phyloP scores from a whole-genome alignment of 2,329 filamentous ascomycete genomes.

The Arthrobotrys musiformis region DNA sequence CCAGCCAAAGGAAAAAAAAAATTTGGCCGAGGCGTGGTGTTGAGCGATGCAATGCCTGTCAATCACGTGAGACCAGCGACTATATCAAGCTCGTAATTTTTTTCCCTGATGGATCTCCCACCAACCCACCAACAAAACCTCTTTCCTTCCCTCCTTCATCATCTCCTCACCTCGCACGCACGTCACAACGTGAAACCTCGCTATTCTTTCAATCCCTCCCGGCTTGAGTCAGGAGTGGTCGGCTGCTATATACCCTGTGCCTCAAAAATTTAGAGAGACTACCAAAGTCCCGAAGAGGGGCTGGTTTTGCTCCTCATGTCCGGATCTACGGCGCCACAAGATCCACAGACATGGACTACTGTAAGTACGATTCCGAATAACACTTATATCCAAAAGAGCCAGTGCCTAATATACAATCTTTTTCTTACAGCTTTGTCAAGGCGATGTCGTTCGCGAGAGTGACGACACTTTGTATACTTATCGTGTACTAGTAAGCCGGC shows the following conservation, averaged over 20 bases:
- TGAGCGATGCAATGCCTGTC: background rate
- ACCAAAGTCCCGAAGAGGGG: slow-evolving; percentile 27
- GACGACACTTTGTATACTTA: slow-evolving; percentile 45
- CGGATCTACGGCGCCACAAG: slow-evolving; percentile 6
- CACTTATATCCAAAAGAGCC: no score
- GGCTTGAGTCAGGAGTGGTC: background rate
- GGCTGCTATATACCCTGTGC: background rate
- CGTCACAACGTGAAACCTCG: background rate
- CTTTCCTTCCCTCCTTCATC: background rate
- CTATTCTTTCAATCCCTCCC: background rate
- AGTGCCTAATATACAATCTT: slow-evolving; percentile 4
- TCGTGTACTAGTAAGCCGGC: slow-evolving; percentile 55
- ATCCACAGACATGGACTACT: slow-evolving; percentile 52
- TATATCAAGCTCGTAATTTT: slow-evolving; percentile 22
- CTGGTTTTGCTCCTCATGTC: slow-evolving; percentile 32
- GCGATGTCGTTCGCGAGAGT: slow-evolving; percentile 44
- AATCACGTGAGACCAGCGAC: slow-evolving; percentile 11
- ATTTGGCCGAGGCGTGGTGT: background rate
- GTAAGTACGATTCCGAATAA: slow-evolving; percentile 11
- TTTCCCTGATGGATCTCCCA: background rate
- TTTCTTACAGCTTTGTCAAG: slow-evolving; percentile 38
- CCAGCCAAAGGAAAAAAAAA: slow-evolving; percentile 1
- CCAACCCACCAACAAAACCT: background rate
- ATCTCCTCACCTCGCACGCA: no score
- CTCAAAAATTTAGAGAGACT: background rate